A percentile compares a stretch with the other conserved stretches of the same genome.
Evolutionary conservation across 1,284 basidiomycete species (phyloP).

Genomic region (Cystobasidium pallidum): DNA sequence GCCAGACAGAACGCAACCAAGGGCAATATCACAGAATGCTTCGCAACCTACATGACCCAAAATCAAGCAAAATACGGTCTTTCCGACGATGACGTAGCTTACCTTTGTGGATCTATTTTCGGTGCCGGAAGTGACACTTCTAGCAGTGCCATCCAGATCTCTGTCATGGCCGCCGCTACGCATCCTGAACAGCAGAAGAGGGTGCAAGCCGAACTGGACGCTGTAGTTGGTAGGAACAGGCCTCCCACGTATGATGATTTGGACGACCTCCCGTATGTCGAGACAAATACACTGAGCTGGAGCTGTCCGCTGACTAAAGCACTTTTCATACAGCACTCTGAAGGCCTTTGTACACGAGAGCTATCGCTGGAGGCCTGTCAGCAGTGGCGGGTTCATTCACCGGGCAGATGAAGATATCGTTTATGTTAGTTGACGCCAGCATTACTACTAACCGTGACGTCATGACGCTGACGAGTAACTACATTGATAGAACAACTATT

Average conservation of each 20-base stretch:
- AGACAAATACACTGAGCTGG: conserved; percentile 59
- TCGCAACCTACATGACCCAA: conserved; percentile 54
- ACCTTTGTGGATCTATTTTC: conserved; percentile 55
- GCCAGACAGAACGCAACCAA: conserved; percentile 56
- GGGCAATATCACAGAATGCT: conserved; percentile 57
- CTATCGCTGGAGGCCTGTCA: conserved; percentile 66
- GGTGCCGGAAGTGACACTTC: conserved; percentile 55
- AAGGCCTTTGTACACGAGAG: conserved; percentile 67
- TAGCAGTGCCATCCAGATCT: conserved; percentile 62
- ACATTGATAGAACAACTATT: conserved; percentile 43
- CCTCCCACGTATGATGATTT: conserved; percentile 57
- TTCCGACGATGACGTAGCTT: conserved; percentile 53
- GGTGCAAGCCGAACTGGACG: conserved; percentile 68
- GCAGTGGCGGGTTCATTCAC: conserved; percentile 44
- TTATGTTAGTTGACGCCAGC: conserved; percentile 9
- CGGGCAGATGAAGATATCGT: conserved; percentile 7
- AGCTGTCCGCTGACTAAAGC: conserved; percentile 54
- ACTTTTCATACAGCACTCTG: conserved; percentile 51
- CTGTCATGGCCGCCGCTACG: conserved; percentile 67
- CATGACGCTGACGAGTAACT: conserved; percentile 36
- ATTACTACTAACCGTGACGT: neutral
- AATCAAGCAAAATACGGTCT: conserved; percentile 52
- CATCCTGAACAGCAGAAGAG: conserved; percentile 64
- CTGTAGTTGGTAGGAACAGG: conserved; percentile 56
- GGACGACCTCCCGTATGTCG: conserved; percentile 56